These are phyloP conservation scores for Fusarium sp. DNA, from an alignment of 2,329 filamentous ascomycete genomes.

Conservation along the genomic window DNA sequence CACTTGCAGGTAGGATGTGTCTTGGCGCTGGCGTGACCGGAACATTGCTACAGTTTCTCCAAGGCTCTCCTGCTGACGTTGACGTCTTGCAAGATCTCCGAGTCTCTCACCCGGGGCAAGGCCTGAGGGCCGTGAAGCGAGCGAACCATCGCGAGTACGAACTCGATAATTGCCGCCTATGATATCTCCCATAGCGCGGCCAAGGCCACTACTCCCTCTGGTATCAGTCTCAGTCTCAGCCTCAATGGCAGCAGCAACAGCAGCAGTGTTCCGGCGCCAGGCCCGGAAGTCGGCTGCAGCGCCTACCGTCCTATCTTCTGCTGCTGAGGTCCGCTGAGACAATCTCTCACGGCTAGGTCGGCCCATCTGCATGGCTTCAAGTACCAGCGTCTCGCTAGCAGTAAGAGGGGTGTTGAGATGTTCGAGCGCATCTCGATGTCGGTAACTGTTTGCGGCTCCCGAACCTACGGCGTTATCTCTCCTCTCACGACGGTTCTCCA, in stretches of 20 bases:
- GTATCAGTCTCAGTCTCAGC: slow-evolving; percentile 46
- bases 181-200: slow-evolving; percentile 55
- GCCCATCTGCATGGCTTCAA: slow-evolving; percentile 67
- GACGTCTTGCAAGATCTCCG: slow-evolving; percentile 1
- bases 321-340: slow-evolving; percentile 39
- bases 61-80: slow-evolving; percentile 51
- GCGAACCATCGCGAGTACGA: slow-evolving; percentile 46
- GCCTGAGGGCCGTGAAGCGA: background rate
- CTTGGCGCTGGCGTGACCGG: slow-evolving; percentile 52
- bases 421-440: slow-evolving; percentile 53
- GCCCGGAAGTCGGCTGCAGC: slow-evolving; percentile 23
- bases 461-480: slow-evolving; percentile 35
- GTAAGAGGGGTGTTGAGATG: slow-evolving; percentile 64
- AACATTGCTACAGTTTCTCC: slow-evolving; percentile 53
- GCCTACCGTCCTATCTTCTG: slow-evolving; percentile 32
- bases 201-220: slow-evolving; percentile 53
- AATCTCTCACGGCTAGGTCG: slow-evolving; percentile 63
- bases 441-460: slow-evolving; percentile 22
- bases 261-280: background rate
- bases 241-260: slow-evolving; percentile 29
- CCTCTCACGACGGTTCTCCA: slow-evolving; percentile 61
- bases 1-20: slow-evolving; percentile 52
- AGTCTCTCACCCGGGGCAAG: background rate
- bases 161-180: slow-evolving; percentile 52
- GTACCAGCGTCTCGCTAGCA: slow-evolving; percentile 65